phyloP scores from a whole-genome alignment of 345 rosid genomes.

The Camelina neglecta region DNA sequence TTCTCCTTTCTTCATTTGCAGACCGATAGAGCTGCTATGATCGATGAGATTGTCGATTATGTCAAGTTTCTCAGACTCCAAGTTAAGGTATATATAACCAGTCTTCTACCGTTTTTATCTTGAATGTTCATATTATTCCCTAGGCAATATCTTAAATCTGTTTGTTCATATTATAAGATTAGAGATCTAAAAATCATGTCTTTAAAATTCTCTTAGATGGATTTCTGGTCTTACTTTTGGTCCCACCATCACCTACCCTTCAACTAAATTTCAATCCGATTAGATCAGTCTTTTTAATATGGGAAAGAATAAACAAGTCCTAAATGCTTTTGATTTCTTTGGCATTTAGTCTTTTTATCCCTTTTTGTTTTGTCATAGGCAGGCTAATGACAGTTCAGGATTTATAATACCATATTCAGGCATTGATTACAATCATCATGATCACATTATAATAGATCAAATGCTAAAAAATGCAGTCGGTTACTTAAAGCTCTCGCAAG shows the following conservation, averaged over 20 bases:
- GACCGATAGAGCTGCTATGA: conserved; percentile 98
- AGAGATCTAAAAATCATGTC: conserved; percentile 21
- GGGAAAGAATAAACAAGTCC: conserved; percentile 27
- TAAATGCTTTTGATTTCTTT: conserved; percentile 43
- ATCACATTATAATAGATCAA: conserved; percentile 29
- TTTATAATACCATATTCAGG: conserved; percentile 22
- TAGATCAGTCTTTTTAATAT: conserved; percentile 26
- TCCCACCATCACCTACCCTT: conserved; percentile 43
- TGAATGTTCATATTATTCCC: background rate
- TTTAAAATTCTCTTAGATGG: conserved; percentile 24
- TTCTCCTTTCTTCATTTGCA: conserved; percentile 42
- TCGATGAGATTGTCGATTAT: conserved; percentile 98
- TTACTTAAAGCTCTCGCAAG: conserved; percentile 44
- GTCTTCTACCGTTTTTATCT: background rate
- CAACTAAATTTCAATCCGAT: conserved; percentile 40
- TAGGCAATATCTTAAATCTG: conserved; percentile 7
- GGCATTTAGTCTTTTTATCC: conserved; percentile 38
- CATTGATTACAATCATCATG: conserved; percentile 32
- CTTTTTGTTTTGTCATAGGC: conserved; percentile 38
- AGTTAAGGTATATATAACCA: conserved; percentile 74
- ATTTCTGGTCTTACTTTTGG: conserved; percentile 35
- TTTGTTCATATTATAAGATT: conserved; percentile 33
- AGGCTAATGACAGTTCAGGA: conserved; percentile 31
- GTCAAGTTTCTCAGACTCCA: conserved; percentile 99
- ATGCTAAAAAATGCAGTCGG: conserved; percentile 40